Percentiles rank a stretch among this genome's conserved stretches.
Evolutionary conservation across 108 stramenopile species (phyloP).

Genomic region (Cyclotella cryptica): DNA sequence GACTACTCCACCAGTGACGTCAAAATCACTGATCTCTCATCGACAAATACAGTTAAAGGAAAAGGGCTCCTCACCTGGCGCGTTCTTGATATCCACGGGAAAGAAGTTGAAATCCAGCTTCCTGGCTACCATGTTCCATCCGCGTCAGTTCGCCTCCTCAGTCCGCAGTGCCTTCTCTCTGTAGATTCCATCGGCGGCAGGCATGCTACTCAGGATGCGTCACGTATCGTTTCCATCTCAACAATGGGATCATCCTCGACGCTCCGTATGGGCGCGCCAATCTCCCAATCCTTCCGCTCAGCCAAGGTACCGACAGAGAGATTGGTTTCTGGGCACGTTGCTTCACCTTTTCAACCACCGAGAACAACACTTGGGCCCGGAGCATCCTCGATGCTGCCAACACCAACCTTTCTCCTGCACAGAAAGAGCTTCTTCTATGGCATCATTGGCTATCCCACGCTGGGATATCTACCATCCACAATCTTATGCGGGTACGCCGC

Average conservation of each 20-base stretch:
- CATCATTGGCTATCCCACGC: background rate
- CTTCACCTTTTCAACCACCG: background rate
- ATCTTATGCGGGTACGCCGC: background rate
- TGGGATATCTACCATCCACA: background rate
- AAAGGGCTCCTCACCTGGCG: too few species aligned
- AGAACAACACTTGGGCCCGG: background rate
- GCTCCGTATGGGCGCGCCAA: too few species aligned
- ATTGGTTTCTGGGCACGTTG: background rate
- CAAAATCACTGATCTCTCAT: too few species aligned
- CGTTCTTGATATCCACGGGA: too few species aligned
- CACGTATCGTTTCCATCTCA: background rate
- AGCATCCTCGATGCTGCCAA: background rate
- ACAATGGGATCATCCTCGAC: too few species aligned
- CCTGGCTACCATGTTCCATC: slow-evolving; percentile 3
- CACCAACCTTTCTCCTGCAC: background rate
- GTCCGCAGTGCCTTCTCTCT: slow-evolving; percentile 1
- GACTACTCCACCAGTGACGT: too few species aligned
- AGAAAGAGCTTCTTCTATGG: background rate
- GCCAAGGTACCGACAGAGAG: too few species aligned
- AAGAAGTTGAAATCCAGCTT: background rate
- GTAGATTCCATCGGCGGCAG: background rate
- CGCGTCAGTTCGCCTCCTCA: slow-evolving; percentile 11
- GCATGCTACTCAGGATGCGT: too few species aligned
- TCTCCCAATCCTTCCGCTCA: too few species aligned
- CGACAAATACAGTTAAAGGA: too few species aligned